Evolutionary conservation across 352 stramenopile genomes (phyloP), one percentile per base, ranked within the genome.

Genomic region (Globisporangium acanthophoron): DNA sequence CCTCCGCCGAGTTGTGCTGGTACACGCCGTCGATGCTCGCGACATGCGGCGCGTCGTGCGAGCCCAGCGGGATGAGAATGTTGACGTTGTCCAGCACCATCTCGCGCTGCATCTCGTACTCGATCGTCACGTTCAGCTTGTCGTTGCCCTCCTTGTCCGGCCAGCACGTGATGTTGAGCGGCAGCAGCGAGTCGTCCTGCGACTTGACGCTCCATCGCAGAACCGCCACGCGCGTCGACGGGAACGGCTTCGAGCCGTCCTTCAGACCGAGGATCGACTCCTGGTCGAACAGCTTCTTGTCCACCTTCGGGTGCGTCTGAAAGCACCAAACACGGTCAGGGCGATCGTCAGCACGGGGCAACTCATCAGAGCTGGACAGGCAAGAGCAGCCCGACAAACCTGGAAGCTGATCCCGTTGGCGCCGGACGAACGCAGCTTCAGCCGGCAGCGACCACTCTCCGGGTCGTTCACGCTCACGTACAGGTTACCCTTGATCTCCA

Each of bases 21-120:
- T 92, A 95, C 61, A 92, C 80, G 52, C 85, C 85, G 56, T 95
- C 83, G 58, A 95, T 78, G 54, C 76, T 81, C 29, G 82, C 78
- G 33, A 95, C 70, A 55, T 76, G 80, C 21, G 85, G 85, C 15
- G 78, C 80, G 55, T 95, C 78, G 45, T 73, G 62, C 41, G 80
- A 77, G 33, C 85, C 85, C 6, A 92, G 76, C 13, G 85, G 85
- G 49, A 95, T 85, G 16, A 89, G 54, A 29, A 95, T 86, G 68
- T 91, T 92, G 50, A 95, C 85, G 57, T 95, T 95, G 56, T 93
- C 81, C n/a, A 95, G 70, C 54, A 84, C 74, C 85, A 95, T 93
- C 61, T 93, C 80, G 53, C 83, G 78, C 47, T 92, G 76, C 76
- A 95, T 88, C 46, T 83, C 85, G 67, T 95, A 95, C 59, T 95